phyloP scores from a whole-genome alignment of 2,329 filamentous ascomycete genomes.

The Orbilia oligospora region DNA sequence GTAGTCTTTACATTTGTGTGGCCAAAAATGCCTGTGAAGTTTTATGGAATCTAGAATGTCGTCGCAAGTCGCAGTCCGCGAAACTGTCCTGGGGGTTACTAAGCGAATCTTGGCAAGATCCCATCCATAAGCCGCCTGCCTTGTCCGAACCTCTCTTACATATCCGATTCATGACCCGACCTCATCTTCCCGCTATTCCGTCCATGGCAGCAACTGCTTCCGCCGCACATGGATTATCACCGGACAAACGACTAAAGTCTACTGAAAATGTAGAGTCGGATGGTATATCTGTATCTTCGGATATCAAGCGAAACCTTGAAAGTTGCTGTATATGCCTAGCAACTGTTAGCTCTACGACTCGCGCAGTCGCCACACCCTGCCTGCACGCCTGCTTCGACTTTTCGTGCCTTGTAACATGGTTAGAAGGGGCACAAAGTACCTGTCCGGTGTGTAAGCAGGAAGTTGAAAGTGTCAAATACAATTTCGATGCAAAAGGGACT shows the following conservation, averaged over 20 bases:
- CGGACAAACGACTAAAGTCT: conserved; percentile 20
- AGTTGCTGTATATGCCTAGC: conserved; percentile 53
- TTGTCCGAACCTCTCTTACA: background rate
- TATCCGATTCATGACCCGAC: conserved; percentile 17
- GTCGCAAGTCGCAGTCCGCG: conserved; percentile 11
- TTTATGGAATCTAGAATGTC: background rate
- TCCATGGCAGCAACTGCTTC: conserved; percentile 44
- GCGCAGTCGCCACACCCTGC: conserved; percentile 51
- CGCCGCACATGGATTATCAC: conserved; percentile 20
- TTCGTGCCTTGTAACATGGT: conserved; percentile 57
- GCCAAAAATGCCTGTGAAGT: background rate
- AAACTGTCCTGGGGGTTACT: conserved; percentile 25
- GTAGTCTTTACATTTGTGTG: conserved; percentile 38
- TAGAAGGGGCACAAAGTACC: conserved; percentile 43
- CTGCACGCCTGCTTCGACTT: conserved; percentile 60
- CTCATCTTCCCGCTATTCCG: conserved; percentile 5
- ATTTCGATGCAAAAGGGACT: conserved; percentile 49
- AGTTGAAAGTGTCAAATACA: conserved; percentile 54
- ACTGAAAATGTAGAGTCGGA: conserved; percentile 45
- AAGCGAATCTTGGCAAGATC: conserved; percentile 50
- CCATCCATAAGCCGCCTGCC: background rate
- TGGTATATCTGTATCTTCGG: background rate
- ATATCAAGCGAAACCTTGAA: conserved; percentile 26
- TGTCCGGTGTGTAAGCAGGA: conserved; percentile 58
- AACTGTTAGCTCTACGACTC: conserved; percentile 43